phyloP scores from a whole-genome alignment of 1,284 basidiomycete species.

The Schizopora paradoxa region DNA sequence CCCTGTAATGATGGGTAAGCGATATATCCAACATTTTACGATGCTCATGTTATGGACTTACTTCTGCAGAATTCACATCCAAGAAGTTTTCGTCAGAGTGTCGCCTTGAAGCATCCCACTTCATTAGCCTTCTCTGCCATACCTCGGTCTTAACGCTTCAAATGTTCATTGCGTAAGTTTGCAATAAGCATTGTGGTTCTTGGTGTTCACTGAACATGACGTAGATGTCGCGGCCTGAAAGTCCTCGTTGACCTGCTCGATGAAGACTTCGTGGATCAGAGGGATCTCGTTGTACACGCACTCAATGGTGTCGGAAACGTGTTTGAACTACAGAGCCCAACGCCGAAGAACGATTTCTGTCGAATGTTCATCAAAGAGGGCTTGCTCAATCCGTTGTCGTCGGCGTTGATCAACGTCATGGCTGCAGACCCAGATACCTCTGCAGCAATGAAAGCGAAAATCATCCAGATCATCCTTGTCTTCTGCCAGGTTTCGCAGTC shows the following conservation, averaged over 20 bases:
- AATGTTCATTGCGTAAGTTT: constrained; percentile 91
- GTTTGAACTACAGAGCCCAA: constrained; percentile 92
- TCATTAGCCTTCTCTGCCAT: constrained; percentile 88
- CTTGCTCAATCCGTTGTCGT: constrained; percentile 86
- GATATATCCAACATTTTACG: constrained; percentile 1
- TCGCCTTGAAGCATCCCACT: constrained; percentile 90
- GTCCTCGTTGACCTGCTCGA: constrained; percentile 94
- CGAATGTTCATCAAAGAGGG: constrained; percentile 97
- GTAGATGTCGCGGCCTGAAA: constrained; percentile 86
- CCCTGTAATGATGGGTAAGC: constrained; percentile 84
- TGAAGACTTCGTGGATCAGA: constrained; percentile 89
- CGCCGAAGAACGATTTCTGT: constrained; percentile 97
- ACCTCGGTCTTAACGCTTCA: constrained; percentile 90
- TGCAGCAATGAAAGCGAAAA: constrained; percentile 78
- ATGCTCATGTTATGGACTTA: constrained; percentile 16
- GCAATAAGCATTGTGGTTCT: neutral
- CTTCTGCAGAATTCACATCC: constrained; percentile 72
- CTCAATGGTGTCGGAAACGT: constrained; percentile 93
- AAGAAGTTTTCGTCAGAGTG: constrained; percentile 93
- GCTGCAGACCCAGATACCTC: constrained; percentile 63
- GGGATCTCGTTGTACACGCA: constrained; percentile 89
- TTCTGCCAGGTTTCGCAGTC: constrained; percentile 96
- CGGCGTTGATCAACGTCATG: constrained; percentile 86
- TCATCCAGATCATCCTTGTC: constrained; percentile 85
- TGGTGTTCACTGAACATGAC: constrained; percentile 12